Conservation (phyloP, 805 yeast species). For the Nakazawaea pomicola region DNA sequence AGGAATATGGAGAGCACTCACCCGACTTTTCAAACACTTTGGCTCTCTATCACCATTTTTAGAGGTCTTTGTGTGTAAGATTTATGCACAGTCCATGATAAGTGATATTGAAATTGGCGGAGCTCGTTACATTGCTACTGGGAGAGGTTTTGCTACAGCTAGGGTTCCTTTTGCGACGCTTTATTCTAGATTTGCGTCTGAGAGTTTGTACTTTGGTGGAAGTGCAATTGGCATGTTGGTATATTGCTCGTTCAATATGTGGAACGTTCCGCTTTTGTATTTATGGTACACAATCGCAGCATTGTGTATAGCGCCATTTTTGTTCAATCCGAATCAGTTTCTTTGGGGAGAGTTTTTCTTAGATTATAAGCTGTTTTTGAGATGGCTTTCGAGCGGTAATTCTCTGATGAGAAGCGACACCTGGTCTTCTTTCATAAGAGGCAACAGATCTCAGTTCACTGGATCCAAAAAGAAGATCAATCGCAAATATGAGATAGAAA, state of each 20-base stretch:
- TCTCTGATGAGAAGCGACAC: constrained; percentile 28
- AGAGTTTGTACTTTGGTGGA: constrained; percentile 62
- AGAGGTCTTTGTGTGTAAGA: constrained; percentile 74
- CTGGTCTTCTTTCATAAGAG: constrained; percentile 46
- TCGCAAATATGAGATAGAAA: constrained; percentile 33
- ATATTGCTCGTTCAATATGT: constrained; percentile 55
- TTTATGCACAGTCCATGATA: constrained; percentile 65
- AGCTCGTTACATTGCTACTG: constrained; percentile 78
- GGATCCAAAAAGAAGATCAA: constrained; percentile 46
- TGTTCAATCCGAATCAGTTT: constrained; percentile 77
- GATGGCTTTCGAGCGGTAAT: constrained; percentile 51
- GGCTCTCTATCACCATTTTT: constrained; percentile 70
- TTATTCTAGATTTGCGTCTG: constrained; percentile 65
- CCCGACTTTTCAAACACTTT: constrained; percentile 61
- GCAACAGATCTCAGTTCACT: constrained; percentile 47
- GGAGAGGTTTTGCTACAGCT: constrained; percentile 76
- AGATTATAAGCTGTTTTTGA: constrained; percentile 55
- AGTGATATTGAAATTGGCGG: constrained; percentile 74
- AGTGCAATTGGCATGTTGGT: constrained; percentile 45
- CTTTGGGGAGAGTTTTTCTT: constrained; percentile 63
- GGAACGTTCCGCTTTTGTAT: constrained; percentile 57
- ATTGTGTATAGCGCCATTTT: constrained; percentile 63
- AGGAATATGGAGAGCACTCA: constrained; percentile 65
- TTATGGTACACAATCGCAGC: constrained; percentile 71
- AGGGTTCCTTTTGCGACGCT: constrained; percentile 62